A percentile compares a stretch with the other conserved stretches of the same genome.
Evolutionary conservation across 257 asterid genomes (phyloP).

Genomic region (Nicotiana obtusifolia): DNA sequence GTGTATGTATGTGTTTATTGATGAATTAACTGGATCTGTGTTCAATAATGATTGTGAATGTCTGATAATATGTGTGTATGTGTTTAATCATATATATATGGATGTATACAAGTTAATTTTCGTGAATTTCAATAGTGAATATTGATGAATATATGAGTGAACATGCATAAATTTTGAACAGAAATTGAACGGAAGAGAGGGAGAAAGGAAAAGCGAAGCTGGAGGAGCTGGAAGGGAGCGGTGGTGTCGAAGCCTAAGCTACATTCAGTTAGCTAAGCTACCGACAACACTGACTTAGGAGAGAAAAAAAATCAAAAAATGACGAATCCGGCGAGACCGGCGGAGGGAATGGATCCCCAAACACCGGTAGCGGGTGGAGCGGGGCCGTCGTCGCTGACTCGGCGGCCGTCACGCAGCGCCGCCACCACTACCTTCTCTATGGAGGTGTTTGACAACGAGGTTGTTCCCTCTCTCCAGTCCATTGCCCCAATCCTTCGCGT

Average conservation of each 20-base stretch:
- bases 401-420: conserved; percentile 86
- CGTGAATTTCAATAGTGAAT: not conserved
- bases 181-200: not conserved
- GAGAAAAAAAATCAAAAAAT: not conserved
- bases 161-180: not conserved
- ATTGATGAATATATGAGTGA: not conserved
- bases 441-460: conserved; percentile 96
- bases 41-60: not conserved
- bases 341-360: conserved; percentile 5
- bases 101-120: not conserved
- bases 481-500: conserved; percentile 94
- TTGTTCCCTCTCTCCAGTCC: conserved; percentile 89
- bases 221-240: conserved; percentile 8
- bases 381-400: conserved; percentile 40
- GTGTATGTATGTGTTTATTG: not conserved
- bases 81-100: too few species aligned
- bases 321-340: conserved; percentile 8
- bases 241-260: conserved; percentile 8
- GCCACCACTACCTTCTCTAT: conserved; percentile 77
- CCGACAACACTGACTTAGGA: conserved; percentile 4
- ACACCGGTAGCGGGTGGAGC: not conserved
- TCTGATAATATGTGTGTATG: not conserved
- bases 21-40: not conserved
- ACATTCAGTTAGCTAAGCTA: conserved; percentile 9
- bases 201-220: not conserved